These are phyloP conservation scores for Phytophthora foliorum DNA, from an alignment of 352 stramenopile species.

Conservation along the genomic window DNA sequence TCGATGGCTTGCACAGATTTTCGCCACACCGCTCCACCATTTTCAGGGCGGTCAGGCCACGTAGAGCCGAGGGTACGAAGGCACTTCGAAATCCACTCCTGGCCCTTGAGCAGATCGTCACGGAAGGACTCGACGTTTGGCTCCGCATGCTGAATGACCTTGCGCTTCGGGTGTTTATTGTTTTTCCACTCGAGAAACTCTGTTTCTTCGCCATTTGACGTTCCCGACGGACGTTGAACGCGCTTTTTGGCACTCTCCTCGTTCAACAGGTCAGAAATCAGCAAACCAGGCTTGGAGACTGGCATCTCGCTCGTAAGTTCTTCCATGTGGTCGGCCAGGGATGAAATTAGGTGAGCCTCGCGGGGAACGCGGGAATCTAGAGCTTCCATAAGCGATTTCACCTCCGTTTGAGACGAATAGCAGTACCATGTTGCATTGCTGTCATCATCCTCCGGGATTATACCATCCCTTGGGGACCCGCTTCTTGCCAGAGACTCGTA, in stretches of 20 bases:
- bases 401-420: conserved; percentile 71
- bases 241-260: conserved; percentile 70
- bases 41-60: conserved; percentile 60
- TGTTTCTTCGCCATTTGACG: conserved; percentile 9
- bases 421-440: conserved; percentile 64
- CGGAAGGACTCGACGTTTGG: conserved; percentile 63
- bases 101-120: conserved; percentile 62
- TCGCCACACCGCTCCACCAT: conserved; percentile 57
- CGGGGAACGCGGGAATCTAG: conserved; percentile 60
- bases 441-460: conserved; percentile 32
- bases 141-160: conserved; percentile 28
- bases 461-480: conserved; percentile 36
- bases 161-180: conserved; percentile 57
- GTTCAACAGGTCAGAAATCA: conserved; percentile 81
- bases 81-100: conserved; percentile 70
- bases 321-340: conserved; percentile 74
- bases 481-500: conserved; percentile 48
- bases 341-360: conserved; percentile 57
- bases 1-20: conserved; percentile 49
- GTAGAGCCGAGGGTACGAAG: conserved; percentile 70
- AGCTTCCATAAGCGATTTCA: conserved; percentile 67
- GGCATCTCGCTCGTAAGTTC: conserved; percentile 73
- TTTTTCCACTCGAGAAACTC: conserved; percentile 77
- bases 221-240: conserved; percentile 21
- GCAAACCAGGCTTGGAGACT: conserved; percentile 71